These are phyloP conservation scores for Gigaspora rosea DNA, from an alignment of 192 early-diverging fungal species.

Conservation along the genomic window DNA sequence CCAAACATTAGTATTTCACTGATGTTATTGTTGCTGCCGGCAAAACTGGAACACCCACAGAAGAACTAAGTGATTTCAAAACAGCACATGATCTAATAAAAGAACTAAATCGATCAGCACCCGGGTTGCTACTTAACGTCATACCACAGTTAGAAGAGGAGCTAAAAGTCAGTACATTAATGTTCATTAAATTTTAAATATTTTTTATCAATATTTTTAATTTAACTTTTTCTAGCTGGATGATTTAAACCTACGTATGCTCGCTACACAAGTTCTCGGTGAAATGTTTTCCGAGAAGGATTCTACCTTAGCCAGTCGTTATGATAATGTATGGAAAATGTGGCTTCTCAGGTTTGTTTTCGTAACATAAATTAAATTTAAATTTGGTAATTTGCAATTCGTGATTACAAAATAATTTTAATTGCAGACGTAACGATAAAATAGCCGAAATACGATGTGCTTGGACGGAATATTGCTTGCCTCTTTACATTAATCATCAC, in stretches of 20 bases:
- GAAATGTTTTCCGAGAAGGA: conserved; percentile 86
- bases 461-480: conserved; percentile 69
- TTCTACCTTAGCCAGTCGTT: conserved; percentile 67
- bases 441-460: conserved; percentile 61
- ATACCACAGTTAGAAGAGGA: conserved; percentile 95
- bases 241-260: conserved; percentile 69
- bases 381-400: too few species aligned
- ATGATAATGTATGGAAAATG: conserved; percentile 79
- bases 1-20: conserved; percentile 70
- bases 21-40: conserved; percentile 74
- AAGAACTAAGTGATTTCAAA: conserved; percentile 59
- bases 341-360: conserved; percentile 73
- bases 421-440: conserved; percentile 72
- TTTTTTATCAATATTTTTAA: not conserved
- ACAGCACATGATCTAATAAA: conserved; percentile 78
- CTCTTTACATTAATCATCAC: conserved; percentile 71
- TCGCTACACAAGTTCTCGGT: conserved; percentile 79
- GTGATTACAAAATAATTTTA: not conserved
- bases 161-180: conserved; percentile 55
- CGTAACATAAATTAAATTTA: not conserved
- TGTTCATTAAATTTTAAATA: not conserved
- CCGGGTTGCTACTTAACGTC: conserved; percentile 81
- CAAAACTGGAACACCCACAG: conserved; percentile 42
- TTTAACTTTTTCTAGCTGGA: conserved; percentile 51
- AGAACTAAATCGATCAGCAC: conserved; percentile 75